Conservation (phyloP, 305 asterid genomes). For the Fraxinus greggii region DNA sequence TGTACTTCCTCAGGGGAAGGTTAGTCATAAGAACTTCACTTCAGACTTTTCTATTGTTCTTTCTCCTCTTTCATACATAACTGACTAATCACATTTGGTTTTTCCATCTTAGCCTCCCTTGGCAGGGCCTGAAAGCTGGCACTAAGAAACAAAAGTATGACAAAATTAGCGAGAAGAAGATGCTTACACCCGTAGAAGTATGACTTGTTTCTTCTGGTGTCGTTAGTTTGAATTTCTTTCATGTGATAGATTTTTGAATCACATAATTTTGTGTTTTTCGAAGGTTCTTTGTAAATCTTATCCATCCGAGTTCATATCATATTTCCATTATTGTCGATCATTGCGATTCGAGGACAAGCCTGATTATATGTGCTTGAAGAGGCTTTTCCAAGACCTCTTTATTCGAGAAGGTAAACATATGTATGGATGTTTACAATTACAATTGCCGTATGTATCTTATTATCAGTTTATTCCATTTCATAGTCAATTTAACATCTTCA, state of each 20-base stretch:
- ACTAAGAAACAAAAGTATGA: constrained; percentile 85
- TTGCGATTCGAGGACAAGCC: constrained; percentile 83
- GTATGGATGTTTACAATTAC: background rate
- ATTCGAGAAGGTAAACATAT: constrained; percentile 64
- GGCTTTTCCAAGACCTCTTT: constrained; percentile 76
- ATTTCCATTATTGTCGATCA: constrained; percentile 80
- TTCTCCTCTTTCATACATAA: background rate
- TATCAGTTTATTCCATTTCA: background rate
- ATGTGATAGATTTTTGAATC: background rate
- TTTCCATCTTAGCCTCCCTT: constrained; percentile 60
- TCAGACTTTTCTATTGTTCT: background rate
- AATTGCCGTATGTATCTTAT: background rate
- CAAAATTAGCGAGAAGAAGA: constrained; percentile 84
- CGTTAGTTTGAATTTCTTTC: background rate
- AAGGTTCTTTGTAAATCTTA: constrained; percentile 78
- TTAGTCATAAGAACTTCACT: constrained; percentile 20
- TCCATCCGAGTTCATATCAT: constrained; percentile 76
- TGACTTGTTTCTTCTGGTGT: constrained; percentile 15
- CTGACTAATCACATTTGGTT: constrained; percentile 18
- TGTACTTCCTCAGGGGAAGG: constrained; percentile 90
- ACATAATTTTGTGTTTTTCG: background rate
- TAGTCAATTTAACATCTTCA: background rate
- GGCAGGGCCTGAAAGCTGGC: constrained; percentile 88
- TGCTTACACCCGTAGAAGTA: constrained; percentile 84
- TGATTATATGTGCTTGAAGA: constrained; percentile 80